Evolutionary conservation across 768 basidiomycete species (phyloP).

Genomic region (Suillus placidus): DNA sequence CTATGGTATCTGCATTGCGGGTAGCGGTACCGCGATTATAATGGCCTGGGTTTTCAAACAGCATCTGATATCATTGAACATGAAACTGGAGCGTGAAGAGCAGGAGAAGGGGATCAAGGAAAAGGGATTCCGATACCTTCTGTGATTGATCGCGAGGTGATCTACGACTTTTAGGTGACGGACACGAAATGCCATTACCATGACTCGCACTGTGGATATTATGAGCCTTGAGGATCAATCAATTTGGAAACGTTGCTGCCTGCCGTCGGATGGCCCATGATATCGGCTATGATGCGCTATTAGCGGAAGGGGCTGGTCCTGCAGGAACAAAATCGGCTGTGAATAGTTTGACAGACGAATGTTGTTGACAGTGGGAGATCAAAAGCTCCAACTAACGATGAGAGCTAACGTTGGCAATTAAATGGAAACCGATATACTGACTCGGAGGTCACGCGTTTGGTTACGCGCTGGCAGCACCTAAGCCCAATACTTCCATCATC

Average conservation of each 20-base stretch:
- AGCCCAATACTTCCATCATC: slow-evolving; percentile 5
- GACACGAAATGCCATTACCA: slow-evolving; percentile 3
- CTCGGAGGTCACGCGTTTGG: slow-evolving; percentile 11
- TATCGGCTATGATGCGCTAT: background rate
- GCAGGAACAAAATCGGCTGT: background rate
- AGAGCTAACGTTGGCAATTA: background rate
- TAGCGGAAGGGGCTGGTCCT: background rate
- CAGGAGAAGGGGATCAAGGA: slow-evolving; percentile 43
- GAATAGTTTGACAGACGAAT: background rate
- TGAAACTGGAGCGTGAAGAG: slow-evolving; percentile 39
- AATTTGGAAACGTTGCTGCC: slow-evolving; percentile 5
- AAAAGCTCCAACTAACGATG: background rate
- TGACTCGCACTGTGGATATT: background rate
- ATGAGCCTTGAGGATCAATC: slow-evolving; percentile 8
- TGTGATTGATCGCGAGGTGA: slow-evolving; percentile 32
- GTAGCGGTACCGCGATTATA: slow-evolving; percentile 51
- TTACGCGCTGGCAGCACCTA: slow-evolving; percentile 2
- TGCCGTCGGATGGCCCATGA: background rate
- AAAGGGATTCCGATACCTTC: slow-evolving; percentile 54
- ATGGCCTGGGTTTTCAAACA: slow-evolving; percentile 51
- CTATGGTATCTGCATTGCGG: slow-evolving; percentile 72
- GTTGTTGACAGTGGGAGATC: slow-evolving; percentile 1
- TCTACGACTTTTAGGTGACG: background rate
- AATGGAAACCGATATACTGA: background rate
- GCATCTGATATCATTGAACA: slow-evolving; percentile 47